Evolutionary conservation across 2,329 filamentous ascomycete species (phyloP), one percentile per base, ranked within the genome.

Genomic region (Keithomyces neogunnii): DNA sequence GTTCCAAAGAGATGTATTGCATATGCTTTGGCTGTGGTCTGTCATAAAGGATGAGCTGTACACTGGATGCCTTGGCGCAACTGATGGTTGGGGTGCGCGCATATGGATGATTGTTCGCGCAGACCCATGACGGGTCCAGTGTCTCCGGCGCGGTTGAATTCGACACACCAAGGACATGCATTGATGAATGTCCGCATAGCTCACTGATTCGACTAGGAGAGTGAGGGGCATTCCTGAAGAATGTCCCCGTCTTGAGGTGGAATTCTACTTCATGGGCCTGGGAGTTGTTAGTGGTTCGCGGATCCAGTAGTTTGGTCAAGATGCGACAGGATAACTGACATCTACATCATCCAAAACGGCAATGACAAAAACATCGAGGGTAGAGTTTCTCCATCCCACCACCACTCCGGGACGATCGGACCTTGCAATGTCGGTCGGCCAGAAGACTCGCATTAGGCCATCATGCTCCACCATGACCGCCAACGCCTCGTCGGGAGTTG

Each of bases 371-470:
- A 97, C 76, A 69, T 99, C 93, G 49, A 90, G 75, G 46, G 86
- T 85, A 38, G 92, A 96, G 69, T 99, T 99, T 62, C 87, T 84
- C 89, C 92, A 99, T 63, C 93, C 93, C 45, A 99, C 88, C 57
- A 99, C 83, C 54, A 96, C 88, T 44, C 92, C 93, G 42, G 89
- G 82, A 52, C 81, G 76, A 59, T 82, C 80, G 51, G 85, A 87
- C 68, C 77, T 79, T 50, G 81, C 78, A 63, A 89, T 83, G 72
- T 95, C 91, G 63, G 87, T 87, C 63, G 93, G 95, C 93, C 93
- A 99, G 75, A 99, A 97, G 74, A 99, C 85, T 76, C 93, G 89
- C 85, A 97, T 89, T 75, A 97, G 77, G 64, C 88, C 91, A 88
- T 93, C 81, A 77, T 83, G 77, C 73, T 81, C 80, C 74, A 80